Conservation (phyloP, 495 filamentous ascomycete species). For the Aspergillus cristatus region DNA sequence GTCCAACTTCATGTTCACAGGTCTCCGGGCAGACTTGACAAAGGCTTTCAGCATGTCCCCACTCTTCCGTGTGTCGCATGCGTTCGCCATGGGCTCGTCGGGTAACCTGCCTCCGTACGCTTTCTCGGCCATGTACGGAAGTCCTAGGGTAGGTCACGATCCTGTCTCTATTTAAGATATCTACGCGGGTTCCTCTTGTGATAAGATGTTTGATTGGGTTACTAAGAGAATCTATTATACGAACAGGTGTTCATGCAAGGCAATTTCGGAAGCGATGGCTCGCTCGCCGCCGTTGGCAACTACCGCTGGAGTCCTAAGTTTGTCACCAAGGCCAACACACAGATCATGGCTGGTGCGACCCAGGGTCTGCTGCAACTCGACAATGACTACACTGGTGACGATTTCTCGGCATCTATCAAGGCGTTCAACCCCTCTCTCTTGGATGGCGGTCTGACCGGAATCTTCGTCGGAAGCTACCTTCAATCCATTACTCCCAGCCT, state of each 20-base stretch:
- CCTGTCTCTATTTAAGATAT: too few species aligned
- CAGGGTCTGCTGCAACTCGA: constrained; percentile 81
- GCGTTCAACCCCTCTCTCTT: constrained; percentile 86
- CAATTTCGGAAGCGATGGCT: constrained; percentile 82
- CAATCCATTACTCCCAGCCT: constrained; percentile 85
- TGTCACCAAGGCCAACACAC: constrained; percentile 74
- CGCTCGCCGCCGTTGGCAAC: constrained; percentile 76
- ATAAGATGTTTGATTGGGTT: background rate
- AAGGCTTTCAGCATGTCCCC: constrained; percentile 90
- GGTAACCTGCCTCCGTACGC: constrained; percentile 79
- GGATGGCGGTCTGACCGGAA: constrained; percentile 86
- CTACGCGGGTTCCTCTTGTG: too few species aligned
- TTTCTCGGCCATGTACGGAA: constrained; percentile 89
- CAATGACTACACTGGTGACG: constrained; percentile 83
- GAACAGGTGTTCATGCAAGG: constrained; percentile 87
- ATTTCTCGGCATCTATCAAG: constrained; percentile 89
- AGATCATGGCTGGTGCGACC: constrained; percentile 57
- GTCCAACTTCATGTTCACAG: constrained; percentile 90
- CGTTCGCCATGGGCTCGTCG: constrained; percentile 84
- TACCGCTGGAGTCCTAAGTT: constrained; percentile 71
- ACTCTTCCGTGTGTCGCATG: constrained; percentile 94
- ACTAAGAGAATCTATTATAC: constrained; percentile 5
- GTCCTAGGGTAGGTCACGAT: constrained; percentile 61
- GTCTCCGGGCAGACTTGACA: constrained; percentile 87
- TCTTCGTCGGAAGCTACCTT: constrained; percentile 89